Evolutionary conservation across 352 stramenopile species (phyloP).

Genomic region (Globisporangium canariense): DNA sequence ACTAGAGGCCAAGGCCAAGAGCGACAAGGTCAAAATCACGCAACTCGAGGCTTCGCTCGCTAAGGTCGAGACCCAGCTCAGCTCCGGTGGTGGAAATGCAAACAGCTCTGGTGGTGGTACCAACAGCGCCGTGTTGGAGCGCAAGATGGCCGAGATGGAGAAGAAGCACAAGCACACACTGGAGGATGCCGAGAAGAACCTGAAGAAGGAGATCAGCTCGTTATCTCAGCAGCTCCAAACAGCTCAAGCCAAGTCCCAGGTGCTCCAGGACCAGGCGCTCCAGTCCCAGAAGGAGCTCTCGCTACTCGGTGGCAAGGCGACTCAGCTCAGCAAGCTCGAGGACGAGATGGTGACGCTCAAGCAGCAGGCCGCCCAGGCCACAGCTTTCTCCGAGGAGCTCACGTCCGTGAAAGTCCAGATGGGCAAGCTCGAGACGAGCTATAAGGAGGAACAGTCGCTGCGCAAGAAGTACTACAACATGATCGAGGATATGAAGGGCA

Average conservation of each 20-base stretch:
- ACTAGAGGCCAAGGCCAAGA: slow-evolving; percentile 62
- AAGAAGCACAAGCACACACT: slow-evolving; percentile 77
- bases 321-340: slow-evolving; percentile 57
- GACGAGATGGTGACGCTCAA: slow-evolving; percentile 51
- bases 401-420: slow-evolving; percentile 27
- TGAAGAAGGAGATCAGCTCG: slow-evolving; percentile 43
- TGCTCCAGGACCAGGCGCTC: slow-evolving; percentile 46
- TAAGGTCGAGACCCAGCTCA: slow-evolving; percentile 48
- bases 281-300: slow-evolving; percentile 48
- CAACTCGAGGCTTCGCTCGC: slow-evolving; percentile 63
- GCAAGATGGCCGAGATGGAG: slow-evolving; percentile 63
- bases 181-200: slow-evolving; percentile 59
- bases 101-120: slow-evolving; percentile 16
- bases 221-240: slow-evolving; percentile 48
- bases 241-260: slow-evolving; percentile 37
- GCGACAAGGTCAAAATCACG: slow-evolving; percentile 67
- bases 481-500: slow-evolving; percentile 96
- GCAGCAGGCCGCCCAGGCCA: slow-evolving; percentile 45
- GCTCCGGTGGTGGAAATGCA: slow-evolving; percentile 7
- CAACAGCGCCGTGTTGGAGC: slow-evolving; percentile 34
- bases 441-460: slow-evolving; percentile 86
- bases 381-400: slow-evolving; percentile 48
- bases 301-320: slow-evolving; percentile 40
- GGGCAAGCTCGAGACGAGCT: slow-evolving; percentile 64
- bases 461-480: slow-evolving; percentile 96